These are phyloP conservation scores for Melampsora abietis-canadensis DNA, from an alignment of 1,284 basidiomycete genomes.

Conservation along the genomic window DNA sequence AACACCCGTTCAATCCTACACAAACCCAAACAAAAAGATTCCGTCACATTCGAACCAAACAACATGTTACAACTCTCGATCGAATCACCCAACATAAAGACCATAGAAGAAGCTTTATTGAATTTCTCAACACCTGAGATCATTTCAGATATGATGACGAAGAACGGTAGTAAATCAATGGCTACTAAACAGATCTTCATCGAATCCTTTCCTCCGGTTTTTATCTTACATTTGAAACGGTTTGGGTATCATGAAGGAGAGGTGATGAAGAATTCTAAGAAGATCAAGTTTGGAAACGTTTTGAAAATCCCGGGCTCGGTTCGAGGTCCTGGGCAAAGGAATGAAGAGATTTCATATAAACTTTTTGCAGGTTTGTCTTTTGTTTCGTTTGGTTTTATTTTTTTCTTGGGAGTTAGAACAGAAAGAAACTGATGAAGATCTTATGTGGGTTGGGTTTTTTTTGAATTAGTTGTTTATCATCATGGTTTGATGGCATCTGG, in stretches of 20 bases:
- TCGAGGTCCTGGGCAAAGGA: conserved; percentile 48
- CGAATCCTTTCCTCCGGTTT: conserved; percentile 76
- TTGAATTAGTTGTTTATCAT: conserved; percentile 76
- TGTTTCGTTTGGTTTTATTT: background rate
- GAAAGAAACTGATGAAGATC: too few species aligned
- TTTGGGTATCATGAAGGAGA: conserved; percentile 86
- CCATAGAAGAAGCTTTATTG: conserved; percentile 76
- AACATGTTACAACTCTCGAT: conserved; percentile 85
- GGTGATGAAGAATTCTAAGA: conserved; percentile 80
- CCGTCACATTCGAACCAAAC: conserved; percentile 87
- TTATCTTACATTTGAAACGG: conserved; percentile 87
- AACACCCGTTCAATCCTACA: conserved; percentile 83
- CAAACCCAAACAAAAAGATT: conserved; percentile 76
- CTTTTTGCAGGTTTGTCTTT: conserved; percentile 73
- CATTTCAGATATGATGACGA: conserved; percentile 58
- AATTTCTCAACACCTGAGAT: conserved; percentile 76
- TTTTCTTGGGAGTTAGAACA: too few species aligned
- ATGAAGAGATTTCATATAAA: conserved; percentile 65
- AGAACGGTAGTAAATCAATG: conserved; percentile 65
- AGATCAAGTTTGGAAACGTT: conserved; percentile 72
- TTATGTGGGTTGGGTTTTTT: conserved; percentile 1
- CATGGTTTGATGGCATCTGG: conserved; percentile 86
- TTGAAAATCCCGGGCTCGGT: conserved; percentile 69
- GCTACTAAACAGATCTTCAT: conserved; percentile 84
- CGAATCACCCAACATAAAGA: conserved; percentile 71